These are phyloP conservation scores for Alternaria postmessia DNA, from an alignment of 2,329 filamentous ascomycete genomes.

Conservation along the genomic window DNA sequence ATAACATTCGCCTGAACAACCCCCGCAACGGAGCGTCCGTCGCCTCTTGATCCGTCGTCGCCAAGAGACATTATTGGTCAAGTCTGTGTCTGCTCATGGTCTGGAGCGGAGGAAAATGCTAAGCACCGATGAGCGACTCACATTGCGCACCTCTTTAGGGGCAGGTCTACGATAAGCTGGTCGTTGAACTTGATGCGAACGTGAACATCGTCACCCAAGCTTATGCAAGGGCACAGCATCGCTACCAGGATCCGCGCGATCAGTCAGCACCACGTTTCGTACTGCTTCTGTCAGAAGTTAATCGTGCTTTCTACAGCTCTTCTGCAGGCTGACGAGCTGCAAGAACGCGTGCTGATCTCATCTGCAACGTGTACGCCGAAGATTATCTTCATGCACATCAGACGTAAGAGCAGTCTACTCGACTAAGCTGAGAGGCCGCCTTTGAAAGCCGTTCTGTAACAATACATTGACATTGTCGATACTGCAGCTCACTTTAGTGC, in stretches of 20 bases:
- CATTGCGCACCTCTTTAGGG: not conserved
- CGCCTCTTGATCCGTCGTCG: conserved; percentile 2
- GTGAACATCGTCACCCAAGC: conserved; percentile 4
- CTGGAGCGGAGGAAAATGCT: conserved; percentile 1
- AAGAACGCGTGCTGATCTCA: not conserved
- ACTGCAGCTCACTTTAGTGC: conserved; percentile 20
- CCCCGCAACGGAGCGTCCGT: conserved; percentile 15
- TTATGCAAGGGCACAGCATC: conserved; percentile 10
- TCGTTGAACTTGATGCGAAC: conserved; percentile 2
- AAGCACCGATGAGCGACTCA: conserved; percentile 2
- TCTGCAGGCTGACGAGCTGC: not conserved
- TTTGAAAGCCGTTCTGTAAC: not conserved
- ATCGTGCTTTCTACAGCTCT: conserved; percentile 9
- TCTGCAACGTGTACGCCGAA: not conserved
- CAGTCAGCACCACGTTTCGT: conserved; percentile 19
- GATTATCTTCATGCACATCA: not conserved
- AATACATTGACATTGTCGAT: conserved; percentile 11
- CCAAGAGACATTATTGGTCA: conserved; percentile 9
- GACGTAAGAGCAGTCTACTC: not conserved
- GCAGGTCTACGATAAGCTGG: conserved; percentile 5
- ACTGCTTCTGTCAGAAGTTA: conserved; percentile 20
- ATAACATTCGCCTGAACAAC: conserved; percentile 18
- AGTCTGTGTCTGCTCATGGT: not conserved
- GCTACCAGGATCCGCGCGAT: conserved; percentile 1
- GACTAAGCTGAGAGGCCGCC: not conserved